Conservation (phyloP, 2,329 filamentous ascomycete genomes). For the Gnomoniopsis smithogilvyi region DNA sequence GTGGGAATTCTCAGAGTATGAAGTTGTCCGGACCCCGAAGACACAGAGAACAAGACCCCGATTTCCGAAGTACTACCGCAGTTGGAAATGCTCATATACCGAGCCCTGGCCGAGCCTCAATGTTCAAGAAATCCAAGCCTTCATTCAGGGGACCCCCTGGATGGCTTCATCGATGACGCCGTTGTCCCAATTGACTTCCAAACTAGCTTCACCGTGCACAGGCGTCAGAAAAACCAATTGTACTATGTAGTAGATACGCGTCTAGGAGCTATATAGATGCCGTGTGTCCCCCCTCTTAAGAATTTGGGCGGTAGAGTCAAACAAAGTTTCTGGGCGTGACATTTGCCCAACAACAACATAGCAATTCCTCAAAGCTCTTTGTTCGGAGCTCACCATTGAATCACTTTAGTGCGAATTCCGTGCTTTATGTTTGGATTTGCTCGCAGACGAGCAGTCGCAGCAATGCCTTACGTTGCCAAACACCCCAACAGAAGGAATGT, state of each 20-base stretch:
- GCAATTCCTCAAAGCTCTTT: background rate
- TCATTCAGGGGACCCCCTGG: background rate
- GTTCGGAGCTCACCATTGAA: background rate
- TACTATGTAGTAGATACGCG: too few species aligned
- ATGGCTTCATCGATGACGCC: background rate
- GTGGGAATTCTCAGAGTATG: background rate
- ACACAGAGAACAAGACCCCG: background rate
- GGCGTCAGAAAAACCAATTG: background rate
- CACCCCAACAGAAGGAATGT: conserved; percentile 5
- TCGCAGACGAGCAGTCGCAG: background rate
- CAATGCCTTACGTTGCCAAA: conserved; percentile 12
- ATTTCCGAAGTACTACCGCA: background rate
- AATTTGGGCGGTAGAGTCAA: too few species aligned
- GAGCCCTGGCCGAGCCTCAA: background rate
- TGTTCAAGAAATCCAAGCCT: background rate
- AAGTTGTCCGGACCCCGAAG: background rate
- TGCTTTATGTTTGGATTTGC: background rate
- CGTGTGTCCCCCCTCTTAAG: too few species aligned
- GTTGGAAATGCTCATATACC: background rate
- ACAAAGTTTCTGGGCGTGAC: too few species aligned
- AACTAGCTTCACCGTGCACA: background rate
- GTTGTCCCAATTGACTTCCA: background rate
- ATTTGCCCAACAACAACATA: background rate
- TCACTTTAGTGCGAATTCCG: background rate
- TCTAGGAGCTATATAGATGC: too few species aligned